Conservation (phyloP, 495 filamentous ascomycete genomes). For the Lasiosphaeris hirsuta region DNA sequence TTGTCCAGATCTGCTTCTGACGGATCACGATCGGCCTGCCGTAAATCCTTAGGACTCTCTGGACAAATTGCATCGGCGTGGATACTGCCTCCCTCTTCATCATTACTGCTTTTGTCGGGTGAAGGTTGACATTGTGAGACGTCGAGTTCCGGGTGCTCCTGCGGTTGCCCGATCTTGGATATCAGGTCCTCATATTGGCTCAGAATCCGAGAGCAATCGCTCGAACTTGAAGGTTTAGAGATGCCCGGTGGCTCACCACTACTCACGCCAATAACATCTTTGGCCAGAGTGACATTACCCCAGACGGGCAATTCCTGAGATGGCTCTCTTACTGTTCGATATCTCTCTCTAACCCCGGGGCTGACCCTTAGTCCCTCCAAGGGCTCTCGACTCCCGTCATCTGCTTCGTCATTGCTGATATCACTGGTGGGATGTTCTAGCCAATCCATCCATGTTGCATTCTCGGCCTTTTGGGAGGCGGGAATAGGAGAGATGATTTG, state of each 20-base stretch:
- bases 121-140: neutral
- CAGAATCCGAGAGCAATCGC: slow-evolving; percentile 16
- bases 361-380: slow-evolving; percentile 12
- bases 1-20: slow-evolving; percentile 21
- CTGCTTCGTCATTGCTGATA: slow-evolving; percentile 7
- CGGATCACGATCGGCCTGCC: neutral
- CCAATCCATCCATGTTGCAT: slow-evolving; percentile 23
- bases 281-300: neutral
- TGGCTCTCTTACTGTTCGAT: neutral
- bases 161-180: slow-evolving; percentile 20
- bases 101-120: neutral
- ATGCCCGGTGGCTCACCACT: neutral
- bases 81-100: neutral
- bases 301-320: neutral
- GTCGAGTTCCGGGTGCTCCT: neutral
- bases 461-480: slow-evolving; percentile 20
- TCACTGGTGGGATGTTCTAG: slow-evolving; percentile 13
- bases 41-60: neutral
- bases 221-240: slow-evolving; percentile 9
- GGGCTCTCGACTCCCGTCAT: slow-evolving; percentile 15
- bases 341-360: slow-evolving; percentile 25
- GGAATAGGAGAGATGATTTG: slow-evolving; percentile 14
- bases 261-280: neutral
- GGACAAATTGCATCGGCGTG: neutral
- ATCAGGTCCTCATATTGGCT: slow-evolving; percentile 12